Base-by-base conservation (phyloP, 495 filamentous ascomycete genomes). In the Thermochaetoides thermophila region DNA sequence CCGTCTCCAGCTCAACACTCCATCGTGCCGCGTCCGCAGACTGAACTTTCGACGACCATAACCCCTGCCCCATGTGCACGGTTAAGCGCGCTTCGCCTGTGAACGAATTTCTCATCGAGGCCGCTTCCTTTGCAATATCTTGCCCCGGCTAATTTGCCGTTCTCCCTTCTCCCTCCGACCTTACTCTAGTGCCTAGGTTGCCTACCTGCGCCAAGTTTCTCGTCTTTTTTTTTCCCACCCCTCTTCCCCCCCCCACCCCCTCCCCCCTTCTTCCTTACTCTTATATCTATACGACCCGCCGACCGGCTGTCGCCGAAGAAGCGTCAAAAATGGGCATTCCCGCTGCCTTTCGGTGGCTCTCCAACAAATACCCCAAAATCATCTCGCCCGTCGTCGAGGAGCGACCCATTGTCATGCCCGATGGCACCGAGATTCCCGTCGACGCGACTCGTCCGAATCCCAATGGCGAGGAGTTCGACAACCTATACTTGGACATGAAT, bases 401-500 rank as follows among this genome's bases (percentile, higher is more conserved):
- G 28, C 64, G 69, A 38, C 75, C 86, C 10, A 63, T 76, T 30
- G 71, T 74, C 35, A 65, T 95, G 48, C 67, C 69, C 26, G 74
- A 86, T 64, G 87, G 83, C 43, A 62, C 75, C 24, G 68, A 74
- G 42, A 73, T 92, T 20, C 91, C 89, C 2, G 71, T 96, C 26
- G 84, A 96, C 48, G 69, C 66, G 13, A 80, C 76, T n/a, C 59
- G 67, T 17, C 74, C 82, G 2, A 99, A 99, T 55, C 89, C 89
- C 5, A 99, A 99, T 61, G 86, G 85, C 55, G 89, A 95, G 56
- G 86, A 96, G 53, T 81, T 87, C 47, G 87, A 99, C 57, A 99
- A 96, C 50, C 67, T 99, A 3, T 99, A 96, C 49, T 72, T 99
- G 32, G 89, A 99, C 50, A 96, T 99, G 89, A 99, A 99, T 61